Base-by-base conservation (phyloP, 257 asterid species). In the Craterostigma plantagineum region DNA sequence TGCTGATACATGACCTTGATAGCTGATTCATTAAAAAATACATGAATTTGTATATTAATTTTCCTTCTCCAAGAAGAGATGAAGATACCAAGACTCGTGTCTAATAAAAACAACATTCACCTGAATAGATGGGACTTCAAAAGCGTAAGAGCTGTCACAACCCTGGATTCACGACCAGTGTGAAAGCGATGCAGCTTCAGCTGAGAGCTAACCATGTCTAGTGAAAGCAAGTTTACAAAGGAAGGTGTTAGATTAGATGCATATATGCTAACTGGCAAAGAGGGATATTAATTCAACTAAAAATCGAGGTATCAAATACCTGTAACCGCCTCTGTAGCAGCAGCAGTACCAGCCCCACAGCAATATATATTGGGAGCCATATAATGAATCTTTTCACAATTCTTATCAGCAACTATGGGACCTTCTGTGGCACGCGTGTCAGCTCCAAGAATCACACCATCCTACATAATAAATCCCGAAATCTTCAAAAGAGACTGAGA, bases 351-450 rank as follows among this genome's bases (percentile, higher is more conserved):
- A 60, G 85, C 85, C 50, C 91, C 85, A 62, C 85, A 77, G 58
- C 91, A 77, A 51, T 77, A 77, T 18, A 77, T 74, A 58, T 77
- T 77, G 23, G 85, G 91, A 9, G 91, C 95, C 85, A 90, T 76
- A 52, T 72, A 90, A 52, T 90, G 98, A 42, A 90, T 90, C 67
- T 83, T 90, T 65, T 90, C 96, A 51, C 96, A 90, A 55, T 83
- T 90, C 70, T 90, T 90, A 58, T 90, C 99, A 16, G 96, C 96
- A 46, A 90, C 96, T 66, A 90, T 90, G n/a, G 96, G 95, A 14
- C 99, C 96, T 63, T 72, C 96, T 30, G 99, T 83, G 52, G 99
- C 99, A 50, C 96, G 67, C 0, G 96, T 90, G 52, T 90, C 96
- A 27, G 99, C 99, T 63, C 99, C 99, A 18, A 90, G 95, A 63